phyloP scores from a whole-genome alignment of 768 basidiomycete species.

The Mycena kentingensis region DNA sequence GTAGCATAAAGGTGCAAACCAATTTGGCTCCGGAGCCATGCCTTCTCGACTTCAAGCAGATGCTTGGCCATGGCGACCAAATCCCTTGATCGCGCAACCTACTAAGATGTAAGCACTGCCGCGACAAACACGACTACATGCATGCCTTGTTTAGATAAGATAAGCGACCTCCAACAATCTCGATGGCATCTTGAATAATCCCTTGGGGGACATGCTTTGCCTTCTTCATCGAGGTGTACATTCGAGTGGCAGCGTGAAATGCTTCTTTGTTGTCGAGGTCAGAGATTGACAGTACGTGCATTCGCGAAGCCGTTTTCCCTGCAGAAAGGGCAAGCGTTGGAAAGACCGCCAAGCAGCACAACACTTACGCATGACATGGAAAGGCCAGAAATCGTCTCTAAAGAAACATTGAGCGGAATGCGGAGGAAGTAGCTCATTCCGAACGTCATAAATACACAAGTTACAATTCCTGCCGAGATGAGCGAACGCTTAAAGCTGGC shows the following conservation, averaged over 20 bases:
- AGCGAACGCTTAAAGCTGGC: constrained; percentile 3
- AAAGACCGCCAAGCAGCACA: constrained; percentile 12
- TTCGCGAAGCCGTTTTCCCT: constrained; percentile 73
- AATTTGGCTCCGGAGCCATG: constrained; percentile 77
- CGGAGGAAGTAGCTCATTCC: constrained; percentile 25
- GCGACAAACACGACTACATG: neutral
- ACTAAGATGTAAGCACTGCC: neutral
- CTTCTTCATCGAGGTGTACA: constrained; percentile 46
- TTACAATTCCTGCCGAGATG: constrained; percentile 58
- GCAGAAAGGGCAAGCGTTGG: constrained; percentile 19
- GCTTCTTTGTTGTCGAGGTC: constrained; percentile 68
- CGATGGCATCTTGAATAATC: constrained; percentile 46
- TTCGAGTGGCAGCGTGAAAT: constrained; percentile 52
- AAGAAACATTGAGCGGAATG: constrained; percentile 14
- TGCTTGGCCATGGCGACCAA: constrained; percentile 66
- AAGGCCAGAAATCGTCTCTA: constrained; percentile 87
- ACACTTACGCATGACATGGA: constrained; percentile 60
- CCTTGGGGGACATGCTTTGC: constrained; percentile 1
- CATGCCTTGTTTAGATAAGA: constrained; percentile 68
- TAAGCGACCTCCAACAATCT: constrained; percentile 75
- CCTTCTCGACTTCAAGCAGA: constrained; percentile 71
- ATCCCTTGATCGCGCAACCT: constrained; percentile 61
- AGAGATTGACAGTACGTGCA: constrained; percentile 75
- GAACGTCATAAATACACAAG: constrained; percentile 76
- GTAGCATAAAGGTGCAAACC: constrained; percentile 41